A percentile compares a stretch with the other conserved stretches of the same genome.
Conservation (phyloP, 129 eudicot genomes). For the Apium graveolens region DNA sequence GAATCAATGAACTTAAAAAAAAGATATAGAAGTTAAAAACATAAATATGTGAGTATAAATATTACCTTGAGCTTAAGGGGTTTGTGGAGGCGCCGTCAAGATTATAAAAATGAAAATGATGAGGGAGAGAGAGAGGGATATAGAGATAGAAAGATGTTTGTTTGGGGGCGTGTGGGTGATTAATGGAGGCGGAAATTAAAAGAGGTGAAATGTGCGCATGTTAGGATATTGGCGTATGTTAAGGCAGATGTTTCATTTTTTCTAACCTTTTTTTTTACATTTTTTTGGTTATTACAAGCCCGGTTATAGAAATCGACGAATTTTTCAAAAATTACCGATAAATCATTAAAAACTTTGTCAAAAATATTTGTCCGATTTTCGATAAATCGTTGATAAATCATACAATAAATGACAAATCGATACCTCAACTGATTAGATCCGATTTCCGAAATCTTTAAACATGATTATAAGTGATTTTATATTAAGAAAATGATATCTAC, state of each 20-base stretch:
- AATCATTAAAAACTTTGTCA: no score
- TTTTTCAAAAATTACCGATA: no score
- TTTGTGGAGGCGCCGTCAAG: constrained; percentile 49
- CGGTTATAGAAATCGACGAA: no score
- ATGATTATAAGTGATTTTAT: no score
- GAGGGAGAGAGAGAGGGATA: neutral
- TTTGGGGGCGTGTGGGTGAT: constrained; percentile 29
- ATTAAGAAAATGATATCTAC: no score
- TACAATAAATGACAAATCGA: no score
- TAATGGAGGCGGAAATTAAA: constrained; percentile 22
- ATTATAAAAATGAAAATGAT: constrained; percentile 16
- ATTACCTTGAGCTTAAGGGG: constrained; percentile 40
- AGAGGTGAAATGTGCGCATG: constrained; percentile 19
- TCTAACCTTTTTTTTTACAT: no score
- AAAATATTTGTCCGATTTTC: no score
- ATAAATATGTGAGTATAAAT: neutral
- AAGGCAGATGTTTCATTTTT: neutral
- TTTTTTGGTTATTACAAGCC: no score
- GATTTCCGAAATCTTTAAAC: no score
- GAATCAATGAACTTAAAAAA: neutral
- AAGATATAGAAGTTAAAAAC: neutral
- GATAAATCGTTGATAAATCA: no score
- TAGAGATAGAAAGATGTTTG: neutral
- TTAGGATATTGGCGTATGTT: constrained; percentile 33
- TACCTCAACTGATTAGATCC: no score